Conservation (phyloP, 2,329 filamentous ascomycete species). For the Escovopsis sp. region DNA sequence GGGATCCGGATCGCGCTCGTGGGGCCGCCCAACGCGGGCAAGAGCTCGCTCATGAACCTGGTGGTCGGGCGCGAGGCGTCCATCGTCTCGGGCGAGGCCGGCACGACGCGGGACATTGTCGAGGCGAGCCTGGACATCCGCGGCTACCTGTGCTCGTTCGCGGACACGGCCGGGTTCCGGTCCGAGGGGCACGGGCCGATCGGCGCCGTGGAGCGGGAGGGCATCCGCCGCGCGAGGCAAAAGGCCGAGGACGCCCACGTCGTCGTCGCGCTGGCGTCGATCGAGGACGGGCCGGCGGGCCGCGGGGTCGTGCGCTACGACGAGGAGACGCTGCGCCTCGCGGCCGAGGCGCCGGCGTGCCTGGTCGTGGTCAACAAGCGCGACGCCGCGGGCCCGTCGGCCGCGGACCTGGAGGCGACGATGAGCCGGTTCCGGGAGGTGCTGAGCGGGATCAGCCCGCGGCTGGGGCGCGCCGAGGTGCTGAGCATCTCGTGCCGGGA, state of each 20-base stretch:
- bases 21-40: slow-evolving; percentile 86
- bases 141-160: slow-evolving; percentile 85
- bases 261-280: slow-evolving; percentile 63
- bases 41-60: slow-evolving; percentile 83
- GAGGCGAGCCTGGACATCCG: slow-evolving; percentile 81
- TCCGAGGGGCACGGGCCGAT: slow-evolving; percentile 24
- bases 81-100: slow-evolving; percentile 85
- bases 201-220: slow-evolving; percentile 71
- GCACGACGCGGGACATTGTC: slow-evolving; percentile 86
- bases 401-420: slow-evolving; percentile 21
- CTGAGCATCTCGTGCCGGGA: slow-evolving; percentile 58
- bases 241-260: slow-evolving; percentile 75
- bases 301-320: slow-evolving; percentile 34
- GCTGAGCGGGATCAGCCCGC: slow-evolving; percentile 9
- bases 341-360: slow-evolving; percentile 30
- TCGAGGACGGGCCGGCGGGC: slow-evolving; percentile 37
- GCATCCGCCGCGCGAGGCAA: slow-evolving; percentile 72
- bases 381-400: slow-evolving; percentile 28
- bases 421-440: slow-evolving; percentile 23
- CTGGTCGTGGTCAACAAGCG: slow-evolving; percentile 50
- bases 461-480: slow-evolving; percentile 19
- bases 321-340: slow-evolving; percentile 39
- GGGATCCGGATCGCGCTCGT: slow-evolving; percentile 79
- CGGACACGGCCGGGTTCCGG: slow-evolving; percentile 84
- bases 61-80: slow-evolving; percentile 86